Conservation (phyloP, 129 eudicot genomes). For the Chrysanthemum seticuspe region DNA sequence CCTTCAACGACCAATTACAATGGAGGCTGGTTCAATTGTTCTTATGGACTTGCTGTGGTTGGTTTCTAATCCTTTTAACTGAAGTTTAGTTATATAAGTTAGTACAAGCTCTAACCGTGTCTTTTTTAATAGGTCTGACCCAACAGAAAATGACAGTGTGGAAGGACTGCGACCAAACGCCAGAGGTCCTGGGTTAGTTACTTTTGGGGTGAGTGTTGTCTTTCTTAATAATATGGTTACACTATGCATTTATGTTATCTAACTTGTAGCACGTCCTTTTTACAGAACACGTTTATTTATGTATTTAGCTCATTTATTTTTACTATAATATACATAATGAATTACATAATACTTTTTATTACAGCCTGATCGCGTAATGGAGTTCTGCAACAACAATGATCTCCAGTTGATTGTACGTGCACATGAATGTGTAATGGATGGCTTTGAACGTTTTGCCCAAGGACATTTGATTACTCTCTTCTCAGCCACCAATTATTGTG, state of each 20-base stretch:
- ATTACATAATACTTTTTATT: background rate
- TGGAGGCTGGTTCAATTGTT: constrained; percentile 98
- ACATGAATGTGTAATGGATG: constrained; percentile 99
- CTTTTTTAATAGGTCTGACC: constrained; percentile 76
- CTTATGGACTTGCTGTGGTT: constrained; percentile 97
- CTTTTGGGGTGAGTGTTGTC: constrained; percentile 85
- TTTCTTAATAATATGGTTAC: constrained; percentile 9
- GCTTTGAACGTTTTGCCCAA: constrained; percentile 98
- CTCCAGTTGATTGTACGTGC: constrained; percentile 96
- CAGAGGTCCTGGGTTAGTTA: constrained; percentile 99
- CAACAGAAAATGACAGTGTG: constrained; percentile 96
- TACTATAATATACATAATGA: no score
- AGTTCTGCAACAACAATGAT: constrained; percentile 92
- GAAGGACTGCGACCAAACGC: constrained; percentile 98
- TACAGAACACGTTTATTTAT: no score
- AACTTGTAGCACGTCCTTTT: no score
- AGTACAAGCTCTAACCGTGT: constrained; percentile 1
- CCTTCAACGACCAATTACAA: constrained; percentile 93
- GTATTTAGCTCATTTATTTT: no score
- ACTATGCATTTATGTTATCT: no score
- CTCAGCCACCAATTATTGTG: constrained; percentile 98
- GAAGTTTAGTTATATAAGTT: background rate
- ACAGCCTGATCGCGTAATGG: constrained; percentile 99
- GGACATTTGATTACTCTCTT: constrained; percentile 93
- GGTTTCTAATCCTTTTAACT: constrained; percentile 25